Evolutionary conservation across 805 yeast species (phyloP).

Genomic region (Candida insectorum): DNA sequence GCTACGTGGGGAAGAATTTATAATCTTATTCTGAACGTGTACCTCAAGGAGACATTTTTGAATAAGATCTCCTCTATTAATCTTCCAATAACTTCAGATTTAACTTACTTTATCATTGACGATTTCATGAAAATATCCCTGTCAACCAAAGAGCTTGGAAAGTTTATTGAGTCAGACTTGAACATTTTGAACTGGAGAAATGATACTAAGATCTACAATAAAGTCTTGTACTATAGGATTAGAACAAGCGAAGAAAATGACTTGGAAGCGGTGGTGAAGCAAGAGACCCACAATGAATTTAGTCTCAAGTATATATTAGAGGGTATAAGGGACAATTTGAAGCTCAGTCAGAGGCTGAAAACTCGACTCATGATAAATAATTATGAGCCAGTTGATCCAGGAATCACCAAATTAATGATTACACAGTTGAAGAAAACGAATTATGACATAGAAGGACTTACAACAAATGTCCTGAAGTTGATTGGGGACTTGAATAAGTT

Average conservation of each 20-base stretch:
- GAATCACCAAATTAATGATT: slow-evolving; percentile 1
- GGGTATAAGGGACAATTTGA: slow-evolving; percentile 4
- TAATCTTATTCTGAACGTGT: slow-evolving; percentile 35
- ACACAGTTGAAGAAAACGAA: slow-evolving; percentile 2
- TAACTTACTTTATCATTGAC: slow-evolving; percentile 27
- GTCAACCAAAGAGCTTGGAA: slow-evolving; percentile 21
- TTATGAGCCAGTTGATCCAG: slow-evolving; percentile 7
- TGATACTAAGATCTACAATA: slow-evolving; percentile 26
- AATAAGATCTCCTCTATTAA: slow-evolving; percentile 27
- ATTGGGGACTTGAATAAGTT: slow-evolving; percentile 5
- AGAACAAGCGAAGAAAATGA: no score
- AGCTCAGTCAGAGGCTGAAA: slow-evolving; percentile 4
- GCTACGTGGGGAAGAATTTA: slow-evolving; percentile 36
- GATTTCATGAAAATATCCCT: slow-evolving; percentile 32
- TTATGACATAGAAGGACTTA: slow-evolving; percentile 1
- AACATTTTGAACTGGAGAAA: slow-evolving; percentile 24
- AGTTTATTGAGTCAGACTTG: slow-evolving; percentile 34
- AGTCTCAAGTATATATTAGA: slow-evolving; percentile 6
- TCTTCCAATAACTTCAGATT: slow-evolving; percentile 31
- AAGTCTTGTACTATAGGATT: slow-evolving; percentile 21
- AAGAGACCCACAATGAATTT: slow-evolving; percentile 1
- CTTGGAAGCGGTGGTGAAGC: not conserved
- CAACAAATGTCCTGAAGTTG: slow-evolving; percentile 1
- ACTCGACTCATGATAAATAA: slow-evolving; percentile 5
- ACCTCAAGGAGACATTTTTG: slow-evolving; percentile 34